Evolutionary conservation across 2,329 filamentous ascomycete genomes (phyloP).

Genomic region (Ophiobolus disseminans): DNA sequence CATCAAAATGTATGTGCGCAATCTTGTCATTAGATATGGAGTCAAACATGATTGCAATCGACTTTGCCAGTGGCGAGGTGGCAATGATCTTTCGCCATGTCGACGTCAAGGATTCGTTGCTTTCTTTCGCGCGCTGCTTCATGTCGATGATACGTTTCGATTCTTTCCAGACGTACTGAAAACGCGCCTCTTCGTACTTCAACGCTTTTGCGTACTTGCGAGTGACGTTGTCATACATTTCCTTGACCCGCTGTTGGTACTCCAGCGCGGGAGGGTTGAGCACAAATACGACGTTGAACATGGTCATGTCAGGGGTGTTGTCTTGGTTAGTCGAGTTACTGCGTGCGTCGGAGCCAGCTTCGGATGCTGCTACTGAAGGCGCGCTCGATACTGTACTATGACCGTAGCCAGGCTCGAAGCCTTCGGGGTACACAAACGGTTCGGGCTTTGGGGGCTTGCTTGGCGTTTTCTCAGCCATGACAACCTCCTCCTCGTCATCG

Average conservation of each 20-base stretch:
- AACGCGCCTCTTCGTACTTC: slow-evolving; percentile 89
- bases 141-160: slow-evolving; percentile 80
- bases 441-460: slow-evolving; percentile 23
- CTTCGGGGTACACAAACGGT: slow-evolving; percentile 42
- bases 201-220: slow-evolving; percentile 92
- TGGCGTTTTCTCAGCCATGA: slow-evolving; percentile 13
- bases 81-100: slow-evolving; percentile 75
- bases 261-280: slow-evolving; percentile 81
- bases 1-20: slow-evolving; percentile 79
- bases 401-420: slow-evolving; percentile 51
- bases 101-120: slow-evolving; percentile 66
- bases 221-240: slow-evolving; percentile 87
- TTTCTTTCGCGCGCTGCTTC: slow-evolving; percentile 82
- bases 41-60: slow-evolving; percentile 81
- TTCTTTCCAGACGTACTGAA: slow-evolving; percentile 90
- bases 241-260: slow-evolving; percentile 72
- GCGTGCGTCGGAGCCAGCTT: slow-evolving; percentile 49
- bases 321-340: slow-evolving; percentile 54
- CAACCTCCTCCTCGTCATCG: slow-evolving; percentile 25
- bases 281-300: slow-evolving; percentile 98
- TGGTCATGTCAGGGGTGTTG: slow-evolving; percentile 76
- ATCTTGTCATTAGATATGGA: slow-evolving; percentile 85
- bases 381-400: slow-evolving; percentile 43
- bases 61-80: slow-evolving; percentile 79
- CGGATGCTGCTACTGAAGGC: slow-evolving; percentile 41